Conservation (phyloP, 805 yeast genomes). For the Candida ponderosae region DNA sequence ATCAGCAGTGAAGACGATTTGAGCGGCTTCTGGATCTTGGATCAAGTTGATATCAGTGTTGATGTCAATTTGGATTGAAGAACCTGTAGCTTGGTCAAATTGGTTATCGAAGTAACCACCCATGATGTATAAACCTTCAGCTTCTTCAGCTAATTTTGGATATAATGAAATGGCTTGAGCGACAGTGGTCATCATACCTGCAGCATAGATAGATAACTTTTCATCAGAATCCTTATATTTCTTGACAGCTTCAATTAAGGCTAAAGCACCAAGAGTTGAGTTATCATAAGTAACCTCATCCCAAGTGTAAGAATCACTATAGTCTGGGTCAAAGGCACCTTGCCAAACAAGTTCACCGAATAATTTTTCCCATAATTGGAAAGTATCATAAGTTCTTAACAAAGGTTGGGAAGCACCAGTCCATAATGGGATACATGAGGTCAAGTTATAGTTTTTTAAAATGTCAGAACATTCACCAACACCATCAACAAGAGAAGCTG, state of each 20-base stretch:
- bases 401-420: slow-evolving; percentile 31
- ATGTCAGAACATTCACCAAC: slow-evolving; percentile 25
- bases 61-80: slow-evolving; percentile 26
- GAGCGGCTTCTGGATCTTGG: slow-evolving; percentile 39
- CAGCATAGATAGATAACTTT: slow-evolving; percentile 29
- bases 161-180: slow-evolving; percentile 36
- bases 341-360: slow-evolving; percentile 35
- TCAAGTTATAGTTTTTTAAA: slow-evolving; percentile 24
- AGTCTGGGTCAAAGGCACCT: slow-evolving; percentile 28
- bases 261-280: slow-evolving; percentile 28
- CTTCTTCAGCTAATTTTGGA: slow-evolving; percentile 30
- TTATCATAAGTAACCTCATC: slow-evolving; percentile 23
- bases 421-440: slow-evolving; percentile 28
- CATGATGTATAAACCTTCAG: slow-evolving; percentile 33
- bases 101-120: slow-evolving; percentile 37
- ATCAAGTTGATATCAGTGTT: slow-evolving; percentile 36
- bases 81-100: slow-evolving; percentile 26
- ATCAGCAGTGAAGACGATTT: slow-evolving; percentile 31
- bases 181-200: slow-evolving; percentile 35
- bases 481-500: slow-evolving; percentile 31
- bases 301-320: slow-evolving; percentile 25
- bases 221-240: slow-evolving; percentile 27
- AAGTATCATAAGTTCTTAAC: slow-evolving; percentile 29
- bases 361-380: slow-evolving; percentile 29
- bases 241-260: slow-evolving; percentile 32